Base-by-base conservation (phyloP, 352 stramenopile species). In the Peronospora belbahrii region DNA sequence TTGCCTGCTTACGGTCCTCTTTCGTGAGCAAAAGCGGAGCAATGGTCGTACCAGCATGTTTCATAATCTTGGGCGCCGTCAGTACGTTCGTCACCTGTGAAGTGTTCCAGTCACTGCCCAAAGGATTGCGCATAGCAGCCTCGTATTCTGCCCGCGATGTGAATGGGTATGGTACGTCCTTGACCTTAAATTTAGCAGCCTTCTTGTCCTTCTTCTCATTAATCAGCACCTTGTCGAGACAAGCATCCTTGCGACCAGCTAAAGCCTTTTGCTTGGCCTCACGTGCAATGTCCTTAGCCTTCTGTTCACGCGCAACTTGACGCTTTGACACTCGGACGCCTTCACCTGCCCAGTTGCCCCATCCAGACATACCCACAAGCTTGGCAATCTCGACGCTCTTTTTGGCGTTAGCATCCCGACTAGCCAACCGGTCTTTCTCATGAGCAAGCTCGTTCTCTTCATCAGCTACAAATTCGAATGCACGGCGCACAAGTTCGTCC, bases 101-200 rank as follows among this genome's bases (percentile, higher is more conserved):
- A 14, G 95, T 97, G 67, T 98, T 98, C 94, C 94, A 98, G 56
- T 95, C 85, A 49, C 71, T 83, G 40, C 96, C 92, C 65, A 93
- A 85, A 42, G 79, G 94, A 70, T 88, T 97, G 67, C 73, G 87
- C 82, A 99, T 97, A 33, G 90, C 89, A 48, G 86, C 83, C 68
- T 99, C 95, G 69, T 99, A 99, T 73, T 99, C 88, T 55, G 93
- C 88, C 33, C 93, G 82, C 47, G 83, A 97, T 41, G 83, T 97
- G 69, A 98, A 99, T 22, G 96, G 96, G 70, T 98, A 98, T 43
- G 96, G 96, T 34, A 99, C 89, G 45, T 97, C 80, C 36, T 80
- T 60, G 3, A 94, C 72, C 40, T 68, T 67, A 62, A 78, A 93
- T 64, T 88, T 87, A 43, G 81, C 67, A 18, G 74, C 80, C 48